These are phyloP conservation scores for Blastocrithidia nonstop DNA, from an alignment of 208 protist species.

Conservation along the genomic window DNA sequence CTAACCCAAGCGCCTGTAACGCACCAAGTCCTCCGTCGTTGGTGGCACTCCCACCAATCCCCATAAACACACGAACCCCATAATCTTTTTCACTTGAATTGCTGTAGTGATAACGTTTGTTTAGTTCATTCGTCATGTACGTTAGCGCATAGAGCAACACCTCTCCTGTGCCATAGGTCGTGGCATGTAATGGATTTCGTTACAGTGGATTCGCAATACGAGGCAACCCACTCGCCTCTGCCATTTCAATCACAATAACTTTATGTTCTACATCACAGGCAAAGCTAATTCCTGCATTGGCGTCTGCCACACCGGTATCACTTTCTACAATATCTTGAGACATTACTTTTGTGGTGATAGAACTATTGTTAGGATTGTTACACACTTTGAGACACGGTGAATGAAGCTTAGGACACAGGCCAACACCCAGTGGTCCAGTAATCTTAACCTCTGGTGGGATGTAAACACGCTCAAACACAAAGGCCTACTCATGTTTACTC, in stretches of 20 bases:
- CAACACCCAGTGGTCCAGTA: slow-evolving; percentile 37
- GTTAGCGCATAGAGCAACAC: slow-evolving; percentile 30
- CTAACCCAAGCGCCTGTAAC: slow-evolving; percentile 53
- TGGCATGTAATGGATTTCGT: slow-evolving; percentile 35
- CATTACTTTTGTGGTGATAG: no score
- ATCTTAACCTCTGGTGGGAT: slow-evolving; percentile 11
- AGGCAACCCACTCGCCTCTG: slow-evolving; percentile 41
- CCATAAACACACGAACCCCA: slow-evolving; percentile 34
- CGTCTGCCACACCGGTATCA: not conserved
- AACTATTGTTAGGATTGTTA: no score
- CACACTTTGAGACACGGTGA: no score
- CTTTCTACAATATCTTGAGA: no score
- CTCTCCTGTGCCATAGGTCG: slow-evolving; percentile 62
- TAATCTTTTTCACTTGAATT: not conserved
- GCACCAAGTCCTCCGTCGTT: slow-evolving; percentile 73
- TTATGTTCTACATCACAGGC: slow-evolving; percentile 24
- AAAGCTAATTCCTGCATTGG: slow-evolving; percentile 15
- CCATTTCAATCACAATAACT: slow-evolving; percentile 65
- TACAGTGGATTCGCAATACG: slow-evolving; percentile 15
- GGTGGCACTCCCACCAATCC: slow-evolving; percentile 68
- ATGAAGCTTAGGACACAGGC: no score
- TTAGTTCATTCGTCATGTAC: slow-evolving; percentile 10
- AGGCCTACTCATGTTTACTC: no score
- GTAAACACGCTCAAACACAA: slow-evolving; percentile 8
- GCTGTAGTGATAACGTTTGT: not conserved